A percentile compares a stretch with the other conserved stretches of the same genome.
Evolutionary conservation across 139 green algal genomes (phyloP).

Genomic region (Ulvella scutata): DNA sequence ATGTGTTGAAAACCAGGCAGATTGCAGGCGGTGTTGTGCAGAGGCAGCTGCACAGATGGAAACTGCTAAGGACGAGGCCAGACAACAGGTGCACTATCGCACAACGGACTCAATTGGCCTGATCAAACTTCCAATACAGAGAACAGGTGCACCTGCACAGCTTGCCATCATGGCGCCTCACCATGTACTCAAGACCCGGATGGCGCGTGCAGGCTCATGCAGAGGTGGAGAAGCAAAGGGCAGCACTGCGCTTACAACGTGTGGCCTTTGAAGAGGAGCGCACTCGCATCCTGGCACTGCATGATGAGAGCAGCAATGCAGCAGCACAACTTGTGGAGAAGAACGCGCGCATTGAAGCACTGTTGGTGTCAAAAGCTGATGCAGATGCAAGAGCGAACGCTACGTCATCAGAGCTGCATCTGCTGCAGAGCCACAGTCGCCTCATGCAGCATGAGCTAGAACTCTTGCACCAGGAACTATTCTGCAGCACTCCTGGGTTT

Average conservation of each 20-base stretch:
- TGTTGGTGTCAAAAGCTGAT: neutral
- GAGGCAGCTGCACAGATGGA: neutral
- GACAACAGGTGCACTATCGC: neutral
- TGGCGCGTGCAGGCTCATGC: neutral
- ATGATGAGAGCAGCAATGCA: neutral
- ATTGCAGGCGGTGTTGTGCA: neutral
- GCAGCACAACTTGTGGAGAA: neutral
- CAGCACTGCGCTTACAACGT: neutral
- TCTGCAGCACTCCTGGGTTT: neutral
- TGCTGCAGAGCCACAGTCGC: neutral
- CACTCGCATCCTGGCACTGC: neutral
- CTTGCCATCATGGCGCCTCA: no score
- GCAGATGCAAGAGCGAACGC: neutral
- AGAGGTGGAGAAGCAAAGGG: neutral
- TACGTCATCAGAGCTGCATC: neutral
- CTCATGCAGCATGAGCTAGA: neutral
- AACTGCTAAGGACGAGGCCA: neutral
- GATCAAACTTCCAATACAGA: no score
- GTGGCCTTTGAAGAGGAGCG: neutral
- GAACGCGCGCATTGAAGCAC: neutral
- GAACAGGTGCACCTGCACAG: no score
- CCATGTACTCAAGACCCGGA: no score
- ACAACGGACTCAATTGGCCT: neutral
- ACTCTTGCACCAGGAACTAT: neutral
- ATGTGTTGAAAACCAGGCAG: neutral